A percentile compares a stretch with the other conserved stretches of the same genome.
Conservation (phyloP, 1,139 yeast genomes). For the Trichomonascaceae sp. region DNA sequence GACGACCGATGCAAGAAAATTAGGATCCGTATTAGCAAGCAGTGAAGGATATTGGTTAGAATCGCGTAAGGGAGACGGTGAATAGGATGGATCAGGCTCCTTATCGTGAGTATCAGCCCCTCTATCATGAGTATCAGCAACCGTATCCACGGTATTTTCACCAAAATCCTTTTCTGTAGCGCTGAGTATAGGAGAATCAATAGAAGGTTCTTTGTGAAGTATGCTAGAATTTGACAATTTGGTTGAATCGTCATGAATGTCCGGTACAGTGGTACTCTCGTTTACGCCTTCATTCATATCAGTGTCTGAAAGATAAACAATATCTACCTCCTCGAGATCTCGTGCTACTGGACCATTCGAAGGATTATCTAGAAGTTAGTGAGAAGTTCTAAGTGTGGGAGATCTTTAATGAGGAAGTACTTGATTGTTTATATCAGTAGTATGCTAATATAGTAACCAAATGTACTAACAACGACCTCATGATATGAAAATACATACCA, state of each 20-base stretch:
- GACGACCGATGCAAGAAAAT: background rate
- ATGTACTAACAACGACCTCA: background rate
- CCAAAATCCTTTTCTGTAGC: background rate
- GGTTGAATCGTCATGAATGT: background rate
- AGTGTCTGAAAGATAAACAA: constrained; percentile 1
- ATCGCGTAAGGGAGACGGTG: background rate
- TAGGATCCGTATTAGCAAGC: background rate
- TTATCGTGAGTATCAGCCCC: background rate
- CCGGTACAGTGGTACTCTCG: background rate
- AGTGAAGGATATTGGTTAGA: background rate
- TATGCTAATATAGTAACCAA: no score
- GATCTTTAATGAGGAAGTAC: no score
- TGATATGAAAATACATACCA: background rate
- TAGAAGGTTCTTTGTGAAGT: background rate
- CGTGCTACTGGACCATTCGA: background rate
- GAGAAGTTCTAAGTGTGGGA: no score
- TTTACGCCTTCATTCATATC: background rate
- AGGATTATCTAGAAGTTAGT: background rate
- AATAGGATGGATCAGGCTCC: no score
- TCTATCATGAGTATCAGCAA: background rate
- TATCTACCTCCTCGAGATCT: background rate
- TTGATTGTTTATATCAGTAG: background rate
- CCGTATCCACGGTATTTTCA: background rate
- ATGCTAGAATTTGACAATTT: background rate
- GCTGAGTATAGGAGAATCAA: background rate